phyloP scores from a whole-genome alignment of 306 rosid genomes.

The Pyrus communis region DNA sequence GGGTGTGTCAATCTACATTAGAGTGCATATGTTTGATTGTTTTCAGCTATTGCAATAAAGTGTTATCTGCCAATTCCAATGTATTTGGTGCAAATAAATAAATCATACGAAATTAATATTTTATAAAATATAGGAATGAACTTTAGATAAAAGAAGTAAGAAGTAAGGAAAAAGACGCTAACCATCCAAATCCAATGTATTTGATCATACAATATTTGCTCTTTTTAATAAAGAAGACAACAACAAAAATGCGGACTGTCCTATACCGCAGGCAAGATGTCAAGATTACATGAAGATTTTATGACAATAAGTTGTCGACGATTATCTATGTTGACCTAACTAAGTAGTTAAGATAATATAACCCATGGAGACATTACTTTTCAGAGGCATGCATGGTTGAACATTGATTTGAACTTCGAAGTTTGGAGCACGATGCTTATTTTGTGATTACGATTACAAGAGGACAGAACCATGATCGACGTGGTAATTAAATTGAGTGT shows the following conservation, averaged over 20 bases:
- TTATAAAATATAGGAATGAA: neutral
- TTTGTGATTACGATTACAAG: too few relatives aligned
- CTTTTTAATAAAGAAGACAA: neutral
- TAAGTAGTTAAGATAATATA: neutral
- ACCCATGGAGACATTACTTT: neutral
- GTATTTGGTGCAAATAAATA: too few relatives aligned
- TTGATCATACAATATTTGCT: neutral
- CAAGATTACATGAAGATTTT: neutral
- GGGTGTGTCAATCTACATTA: too few relatives aligned
- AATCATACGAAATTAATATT: too few relatives aligned
- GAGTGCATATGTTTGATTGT: too few relatives aligned
- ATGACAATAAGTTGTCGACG: neutral
- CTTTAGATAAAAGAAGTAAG: neutral
- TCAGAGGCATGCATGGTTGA: neutral
- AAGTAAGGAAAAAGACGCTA: neutral
- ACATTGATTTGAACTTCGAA: neutral
- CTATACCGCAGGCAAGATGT: too few relatives aligned
- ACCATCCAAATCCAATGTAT: neutral
- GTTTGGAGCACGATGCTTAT: neutral
- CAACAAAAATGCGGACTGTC: too few relatives aligned
- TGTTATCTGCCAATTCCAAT: too few relatives aligned
- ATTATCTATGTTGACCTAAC: neutral
- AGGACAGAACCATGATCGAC: too few relatives aligned
- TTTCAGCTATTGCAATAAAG: fast-evolving
- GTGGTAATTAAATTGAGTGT: too few relatives aligned